A percentile compares a stretch with the other conserved stretches of the same genome.
phyloP scores from a whole-genome alignment of 371 early-diverging fungal species.

The Batrachochytrium dendrobatidis region DNA sequence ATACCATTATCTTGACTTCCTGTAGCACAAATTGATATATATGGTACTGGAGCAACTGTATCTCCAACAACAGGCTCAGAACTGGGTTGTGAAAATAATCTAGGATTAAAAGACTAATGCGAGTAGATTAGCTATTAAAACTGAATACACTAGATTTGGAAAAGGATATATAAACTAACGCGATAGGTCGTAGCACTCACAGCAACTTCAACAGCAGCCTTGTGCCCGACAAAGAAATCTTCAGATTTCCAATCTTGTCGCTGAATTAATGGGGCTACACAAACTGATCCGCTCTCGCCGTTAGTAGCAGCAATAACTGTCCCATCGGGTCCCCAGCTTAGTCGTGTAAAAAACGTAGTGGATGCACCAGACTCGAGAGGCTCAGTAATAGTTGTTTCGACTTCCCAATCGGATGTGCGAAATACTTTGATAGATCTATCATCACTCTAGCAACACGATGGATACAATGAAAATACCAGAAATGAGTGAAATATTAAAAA shows the following conservation, averaged over 20 bases:
- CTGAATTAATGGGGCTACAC: conserved; percentile 74
- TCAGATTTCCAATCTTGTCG: conserved; percentile 75
- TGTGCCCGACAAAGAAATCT: conserved; percentile 82
- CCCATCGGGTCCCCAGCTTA: conserved; percentile 96
- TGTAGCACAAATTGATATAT: conserved; percentile 65
- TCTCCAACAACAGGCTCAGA: conserved; percentile 15
- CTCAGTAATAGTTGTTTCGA: conserved; percentile 61
- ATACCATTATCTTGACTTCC: conserved; percentile 89
- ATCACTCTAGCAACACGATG: conserved; percentile 57
- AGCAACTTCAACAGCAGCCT: conserved; percentile 82
- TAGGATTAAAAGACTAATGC: conserved; percentile 54
- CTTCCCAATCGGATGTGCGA: conserved; percentile 78
- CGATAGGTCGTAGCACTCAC: conserved; percentile 45
- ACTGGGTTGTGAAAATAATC: conserved; percentile 3
- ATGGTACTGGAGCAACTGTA: conserved; percentile 3
- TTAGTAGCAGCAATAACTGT: conserved; percentile 81
- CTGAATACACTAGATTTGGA: no score
- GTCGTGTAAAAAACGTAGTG: conserved; percentile 78
- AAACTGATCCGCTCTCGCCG: conserved; percentile 74
- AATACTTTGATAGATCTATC: conserved; percentile 86
- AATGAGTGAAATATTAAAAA: background rate
- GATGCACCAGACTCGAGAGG: conserved; percentile 72
- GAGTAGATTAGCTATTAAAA: no score
- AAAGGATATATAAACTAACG: no score
- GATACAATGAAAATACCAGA: background rate